Base-by-base conservation (phyloP, 495 filamentous ascomycete species). In the Wilcoxina mikolae region DNA sequence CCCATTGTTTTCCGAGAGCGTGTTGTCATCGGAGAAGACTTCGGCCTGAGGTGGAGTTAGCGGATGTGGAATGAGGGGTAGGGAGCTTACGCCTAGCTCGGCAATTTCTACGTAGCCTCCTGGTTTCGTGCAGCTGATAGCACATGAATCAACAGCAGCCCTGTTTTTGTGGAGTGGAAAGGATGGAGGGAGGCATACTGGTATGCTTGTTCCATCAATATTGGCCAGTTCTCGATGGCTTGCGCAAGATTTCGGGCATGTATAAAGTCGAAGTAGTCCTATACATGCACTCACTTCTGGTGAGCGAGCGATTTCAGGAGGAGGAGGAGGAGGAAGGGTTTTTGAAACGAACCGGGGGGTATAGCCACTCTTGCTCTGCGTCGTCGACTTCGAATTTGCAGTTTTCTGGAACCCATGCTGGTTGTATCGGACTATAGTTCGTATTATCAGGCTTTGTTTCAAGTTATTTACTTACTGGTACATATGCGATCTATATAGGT, bases 331-430 rank as follows among this genome's bases (percentile, higher is more conserved):
- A n/a, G n/a, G n/a, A n/a, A n/a, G n/a, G n/a, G n/a, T n/a, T n/a
- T n/a, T n/a, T 23, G 42, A 45, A 45, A 45, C 7, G 42, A 9
- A 45, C 42, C 42, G 7, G 7, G 7, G 5, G 5, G 45, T 26
- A 27, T 23, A 18, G 9, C 45, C 45, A 49, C 9, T 49, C 45
- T 7, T 49, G 7, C 11, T 49, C 45, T 5, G 26, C 45, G 23
- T 49, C 45, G 26, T 49, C 45, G 45, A 49, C 22, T 49, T 49
- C 45, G 18, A 49, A 49, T 7, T 27, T 22, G 39, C 45, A 49
- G 20, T 26, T 49, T 12, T 5, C 5, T 49, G 45, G 45, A 7
- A 49, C 26, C 45, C 26, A 23, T 23, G 5, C 18, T 9, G 20
- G 42, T 9, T 45, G 42, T 5, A 45, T 45, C 9, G 31, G 31